Base-by-base conservation (phyloP, 1,284 basidiomycete species). In the Cutaneotrichosporon sp. region DNA sequence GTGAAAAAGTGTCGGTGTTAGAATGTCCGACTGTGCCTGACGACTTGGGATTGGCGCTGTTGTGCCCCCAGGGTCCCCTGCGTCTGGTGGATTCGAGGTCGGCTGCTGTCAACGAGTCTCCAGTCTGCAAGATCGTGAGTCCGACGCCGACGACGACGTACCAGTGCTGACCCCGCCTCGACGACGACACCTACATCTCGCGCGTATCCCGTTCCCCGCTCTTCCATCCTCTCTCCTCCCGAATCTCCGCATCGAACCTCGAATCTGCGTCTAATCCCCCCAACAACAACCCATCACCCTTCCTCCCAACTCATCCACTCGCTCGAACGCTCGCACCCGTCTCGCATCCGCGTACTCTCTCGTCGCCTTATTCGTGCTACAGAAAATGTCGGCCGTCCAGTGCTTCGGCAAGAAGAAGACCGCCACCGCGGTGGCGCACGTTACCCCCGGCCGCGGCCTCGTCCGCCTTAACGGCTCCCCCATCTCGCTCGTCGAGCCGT, bases 401-500 rank as follows among this genome's bases (percentile, higher is more conserved):
- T 94, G 91, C 70, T 97, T 97, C 84, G 93, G 93, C 83, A 97
- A 97, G 90, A 97, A 97, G 89, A 96, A 96, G 94, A 97, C 94
- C 80, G 93, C 94, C 71, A 97, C 93, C 69, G 94, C 94, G 68
- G 94, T 97, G 80, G 94, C 94, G 68, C 90, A 95, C 83, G 92
- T 92, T 75, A 91, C 90, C 83, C 93, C 97, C 84, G 97, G 97
- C 76, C 93, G 93, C 83, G 97, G 97, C 67, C 88, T 97, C 78
- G 90, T 99, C 83, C 92, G 95, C 80, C 88, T 99, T 82, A 98
- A 99, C 81, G 95, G 96, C 73, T 90, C 91, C 63, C 97, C 97
- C 80, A 92, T 99, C 84, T 87, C 89, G 81, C 91, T 99, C 78
- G 88, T 96, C 75, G 89, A 91, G 83, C 92, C 92, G 79, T 81